Conservation (phyloP, 306 rosid genomes). For the Cucumis sativus region Cucumber_9930_V3 NC_026657.2:40831001-40831500, state of each 20-base stretch:
- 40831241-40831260: neutral
- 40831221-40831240: neutral
- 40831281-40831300: slow-evolving; percentile 40
- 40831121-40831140: too few relatives aligned
- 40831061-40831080: neutral
- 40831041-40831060: neutral
- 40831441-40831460: slow-evolving; percentile 56
- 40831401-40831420: slow-evolving; percentile 33
- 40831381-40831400: neutral
- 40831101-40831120: neutral
- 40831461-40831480: slow-evolving; percentile 46
- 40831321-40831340: slow-evolving; percentile 24
- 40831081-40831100: neutral
- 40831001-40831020: neutral
- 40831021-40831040: neutral
- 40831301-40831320: slow-evolving; percentile 97
- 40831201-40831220: too few relatives aligned
- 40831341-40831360: neutral
- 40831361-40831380: neutral
- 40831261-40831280: slow-evolving; percentile 59
- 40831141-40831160: too few relatives aligned
- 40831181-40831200: too few relatives aligned
- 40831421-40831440: slow-evolving; percentile 81
- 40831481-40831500: neutral
- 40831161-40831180: too few relatives aligned